Base-by-base conservation (phyloP, 192 early-diverging fungal species). In the Coemansia sp. region DNA sequence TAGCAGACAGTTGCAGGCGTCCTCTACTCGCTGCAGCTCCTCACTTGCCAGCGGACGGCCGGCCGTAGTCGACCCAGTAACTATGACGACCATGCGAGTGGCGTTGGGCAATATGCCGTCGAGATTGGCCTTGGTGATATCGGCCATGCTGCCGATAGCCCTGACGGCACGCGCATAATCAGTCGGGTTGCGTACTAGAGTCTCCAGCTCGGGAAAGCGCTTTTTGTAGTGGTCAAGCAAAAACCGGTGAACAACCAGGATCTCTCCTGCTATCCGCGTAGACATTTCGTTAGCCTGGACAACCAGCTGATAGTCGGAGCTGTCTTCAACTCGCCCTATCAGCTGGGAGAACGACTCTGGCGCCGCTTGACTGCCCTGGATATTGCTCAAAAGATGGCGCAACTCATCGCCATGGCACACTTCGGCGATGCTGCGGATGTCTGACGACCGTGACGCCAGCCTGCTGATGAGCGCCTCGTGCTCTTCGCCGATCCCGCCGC, bases 191-290 rank as follows among this genome's bases (percentile, higher is more conserved):
- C 85, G 88, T 6, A 99, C 89, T n/a, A 99, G 82, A 14, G 89
- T 87, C 77, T 96, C 95, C 6, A 99, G 85, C 71, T 97, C 97
- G 0, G 96, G 94, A 66, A 99, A 98, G 35, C 89, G 88, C 45
- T 85, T 70, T 31, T 88, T 90, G 77, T 96, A 99, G 59, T 93
- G 92, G 75, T 99, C 96, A n/a, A 77, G 36, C 47, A 77, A 35
- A 49, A 74, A 76, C 36, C 96, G 93, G 64, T 97, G 93, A 10
- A 97, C 91, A 29, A 90, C 78, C 41, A 94, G 77, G 31, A 96
- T 89, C 73, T 99, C 97, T 64, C 89, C 90, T 40, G 95, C 94
- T 47, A 99, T 91, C 17, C 93, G 90, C 31, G 89, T 88, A 7
- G 89, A 91, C 54, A 96, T 81, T 39, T 89, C 87, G 70, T 96